Evolutionary conservation across 768 basidiomycete species (phyloP).

Genomic region (Hebeloma cylindrosporum): DNA sequence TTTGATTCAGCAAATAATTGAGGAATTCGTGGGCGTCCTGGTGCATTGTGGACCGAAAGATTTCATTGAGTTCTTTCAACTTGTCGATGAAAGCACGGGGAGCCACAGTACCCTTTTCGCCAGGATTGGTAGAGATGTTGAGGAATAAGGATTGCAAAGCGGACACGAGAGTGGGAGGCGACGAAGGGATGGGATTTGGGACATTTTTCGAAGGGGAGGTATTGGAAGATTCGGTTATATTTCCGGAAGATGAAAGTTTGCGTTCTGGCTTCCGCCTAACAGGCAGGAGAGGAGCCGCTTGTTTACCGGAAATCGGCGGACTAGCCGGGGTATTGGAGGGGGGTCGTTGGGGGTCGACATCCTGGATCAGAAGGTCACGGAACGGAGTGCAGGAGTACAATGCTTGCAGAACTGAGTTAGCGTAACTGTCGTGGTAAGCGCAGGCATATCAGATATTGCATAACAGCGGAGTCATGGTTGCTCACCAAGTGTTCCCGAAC

Average conservation of each 20-base stretch:
- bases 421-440: conserved; percentile 64
- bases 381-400: conserved; percentile 96
- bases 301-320: conserved; percentile 25
- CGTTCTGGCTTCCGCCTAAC: conserved; percentile 60
- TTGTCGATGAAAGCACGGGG: conserved; percentile 93
- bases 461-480: not conserved
- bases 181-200: conserved; percentile 48
- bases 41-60: conserved; percentile 89
- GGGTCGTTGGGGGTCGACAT: conserved; percentile 49
- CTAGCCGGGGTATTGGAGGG: conserved; percentile 29
- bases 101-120: conserved; percentile 80
- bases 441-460: conserved; percentile 6
- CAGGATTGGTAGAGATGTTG: conserved; percentile 76
- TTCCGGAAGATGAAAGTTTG: conserved; percentile 35
- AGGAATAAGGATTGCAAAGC: conserved; percentile 92
- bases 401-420: conserved; percentile 97
- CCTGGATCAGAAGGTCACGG: conserved; percentile 82
- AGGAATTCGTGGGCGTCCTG: conserved; percentile 99
- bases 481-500: conserved; percentile 97
- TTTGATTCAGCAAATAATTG: conserved; percentile 88
- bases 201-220: conserved; percentile 30
- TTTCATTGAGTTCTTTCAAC: conserved; percentile 88
- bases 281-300: conserved; percentile 36
- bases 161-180: conserved; percentile 80
- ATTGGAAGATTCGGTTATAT: conserved; percentile 23